phyloP scores from a whole-genome alignment of 192 early-diverging fungal genomes.

The Coemansia sp. region DNA sequence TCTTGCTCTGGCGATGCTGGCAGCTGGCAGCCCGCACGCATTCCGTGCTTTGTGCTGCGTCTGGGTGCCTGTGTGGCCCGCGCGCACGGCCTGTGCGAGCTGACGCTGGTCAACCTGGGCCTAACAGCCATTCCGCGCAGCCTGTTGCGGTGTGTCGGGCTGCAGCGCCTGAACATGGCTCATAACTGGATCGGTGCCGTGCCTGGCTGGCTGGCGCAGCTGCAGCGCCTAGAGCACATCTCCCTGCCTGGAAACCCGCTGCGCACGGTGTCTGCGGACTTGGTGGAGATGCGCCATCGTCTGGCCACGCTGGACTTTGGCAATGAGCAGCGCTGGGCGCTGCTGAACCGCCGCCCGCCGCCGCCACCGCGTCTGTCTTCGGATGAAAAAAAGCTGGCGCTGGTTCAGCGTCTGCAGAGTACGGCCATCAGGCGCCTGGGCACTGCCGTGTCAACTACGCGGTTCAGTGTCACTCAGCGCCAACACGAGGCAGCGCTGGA shows the following conservation, averaged over 20 bases:
- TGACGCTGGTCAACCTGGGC: slow-evolving; percentile 45
- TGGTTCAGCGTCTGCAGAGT: slow-evolving; percentile 28
- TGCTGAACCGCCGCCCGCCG: slow-evolving; percentile 25
- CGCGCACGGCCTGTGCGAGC: slow-evolving; percentile 23
- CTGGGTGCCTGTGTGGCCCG: slow-evolving; percentile 25
- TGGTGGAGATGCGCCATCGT: slow-evolving; percentile 50
- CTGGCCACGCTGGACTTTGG: slow-evolving; percentile 39
- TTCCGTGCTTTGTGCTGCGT: slow-evolving; percentile 33
- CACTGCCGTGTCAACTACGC: slow-evolving; percentile 28
- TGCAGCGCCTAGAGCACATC: slow-evolving; percentile 39
- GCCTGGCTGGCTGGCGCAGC: slow-evolving; percentile 35
- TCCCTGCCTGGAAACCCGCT: slow-evolving; percentile 37
- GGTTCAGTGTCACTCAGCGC: slow-evolving; percentile 36
- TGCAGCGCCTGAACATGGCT: slow-evolving; percentile 47
- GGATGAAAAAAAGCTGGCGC: slow-evolving; percentile 14
- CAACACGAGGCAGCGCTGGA: slow-evolving; percentile 46
- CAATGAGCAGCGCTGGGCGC: slow-evolving; percentile 19
- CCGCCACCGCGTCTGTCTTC: slow-evolving; percentile 14
- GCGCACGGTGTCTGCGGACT: slow-evolving; percentile 35
- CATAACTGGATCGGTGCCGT: slow-evolving; percentile 50
- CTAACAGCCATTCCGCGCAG: slow-evolving; percentile 26
- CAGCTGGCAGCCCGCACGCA: slow-evolving; percentile 31
- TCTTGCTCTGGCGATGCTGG: slow-evolving; percentile 28
- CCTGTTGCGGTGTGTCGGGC: slow-evolving; percentile 19
- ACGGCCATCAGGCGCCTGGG: slow-evolving; percentile 38